Conservation (phyloP, 1,139 yeast species). For the Hemisphaericaspora subhashii region DNA sequence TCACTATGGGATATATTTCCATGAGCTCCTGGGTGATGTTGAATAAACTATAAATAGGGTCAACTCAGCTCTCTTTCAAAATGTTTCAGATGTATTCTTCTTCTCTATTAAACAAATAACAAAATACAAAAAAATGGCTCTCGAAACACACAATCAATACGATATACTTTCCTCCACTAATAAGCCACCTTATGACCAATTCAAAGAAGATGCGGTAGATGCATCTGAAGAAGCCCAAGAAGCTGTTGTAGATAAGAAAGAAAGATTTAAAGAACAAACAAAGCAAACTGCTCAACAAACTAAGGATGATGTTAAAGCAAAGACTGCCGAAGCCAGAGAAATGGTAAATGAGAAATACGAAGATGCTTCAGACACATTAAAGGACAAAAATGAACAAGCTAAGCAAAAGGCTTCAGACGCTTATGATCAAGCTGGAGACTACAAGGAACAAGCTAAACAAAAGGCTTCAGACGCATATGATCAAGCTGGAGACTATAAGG, state of each 20-base stretch:
- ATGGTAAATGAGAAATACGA: not conserved
- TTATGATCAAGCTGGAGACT: not conserved
- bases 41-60: constrained; percentile 2
- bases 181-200: constrained; percentile 38
- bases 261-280: not conserved
- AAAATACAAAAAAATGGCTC: constrained; percentile 1
- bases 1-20: too few species aligned
- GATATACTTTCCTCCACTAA: constrained; percentile 2
- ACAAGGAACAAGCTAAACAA: not conserved
- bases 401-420: not conserved
- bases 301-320: not conserved
- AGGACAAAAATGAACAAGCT: not conserved
- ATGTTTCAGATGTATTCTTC: not conserved
- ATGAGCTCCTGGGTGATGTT: too few species aligned
- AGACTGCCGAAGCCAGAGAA: not conserved
- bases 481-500: not conserved
- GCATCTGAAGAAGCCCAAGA: not conserved
- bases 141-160: constrained; percentile 2
- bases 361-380: not conserved
- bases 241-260: not conserved
- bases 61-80: not conserved
- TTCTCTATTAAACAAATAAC: not conserved
- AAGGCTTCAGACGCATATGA: constrained; percentile 1
- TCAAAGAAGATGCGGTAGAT: constrained; percentile 15
- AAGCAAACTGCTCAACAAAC: constrained; percentile 1